These are phyloP conservation scores for Cymodocea nodosa DNA, from an alignment of 116 monocot species.

Conservation along the genomic window DNA sequence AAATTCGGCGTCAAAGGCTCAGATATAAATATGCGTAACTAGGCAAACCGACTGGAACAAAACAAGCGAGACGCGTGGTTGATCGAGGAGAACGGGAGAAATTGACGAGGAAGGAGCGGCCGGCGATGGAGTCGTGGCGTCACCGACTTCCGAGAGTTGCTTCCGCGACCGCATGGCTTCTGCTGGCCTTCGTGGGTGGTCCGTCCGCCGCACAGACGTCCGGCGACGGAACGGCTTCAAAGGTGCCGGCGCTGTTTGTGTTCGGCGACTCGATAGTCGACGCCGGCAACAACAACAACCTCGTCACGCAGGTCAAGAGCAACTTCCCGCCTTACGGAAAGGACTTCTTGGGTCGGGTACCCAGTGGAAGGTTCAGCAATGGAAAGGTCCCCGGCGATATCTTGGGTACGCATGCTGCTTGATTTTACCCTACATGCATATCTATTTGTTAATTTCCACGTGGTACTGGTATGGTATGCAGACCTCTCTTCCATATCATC, in stretches of 20 bases:
- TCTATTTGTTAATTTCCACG: too few species aligned
- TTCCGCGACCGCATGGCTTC: neutral
- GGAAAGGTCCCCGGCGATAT: constrained; percentile 53
- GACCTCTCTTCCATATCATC: too few species aligned
- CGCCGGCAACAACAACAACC: constrained; percentile 54
- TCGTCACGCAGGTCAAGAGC: constrained; percentile 21
- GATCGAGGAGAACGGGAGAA: too few species aligned
- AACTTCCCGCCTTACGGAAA: constrained; percentile 67
- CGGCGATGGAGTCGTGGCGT: neutral
- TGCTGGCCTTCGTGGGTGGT: neutral
- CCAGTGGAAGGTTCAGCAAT: constrained; percentile 70
- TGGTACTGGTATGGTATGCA: too few species aligned
- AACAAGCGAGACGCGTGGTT: too few species aligned
- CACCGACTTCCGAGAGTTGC: neutral
- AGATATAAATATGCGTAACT: too few species aligned
- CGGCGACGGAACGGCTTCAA: neutral
- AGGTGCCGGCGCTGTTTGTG: constrained; percentile 43
- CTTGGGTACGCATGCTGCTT: constrained; percentile 22
- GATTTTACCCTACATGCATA: neutral
- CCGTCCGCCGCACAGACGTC: neutral
- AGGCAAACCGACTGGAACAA: too few species aligned
- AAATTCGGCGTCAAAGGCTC: too few species aligned
- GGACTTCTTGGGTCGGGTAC: constrained; percentile 29
- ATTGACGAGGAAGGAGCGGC: too few species aligned
- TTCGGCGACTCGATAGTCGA: constrained; percentile 85